Conservation (phyloP, 352 stramenopile genomes). For the Aphanomyces invadans region DNA sequence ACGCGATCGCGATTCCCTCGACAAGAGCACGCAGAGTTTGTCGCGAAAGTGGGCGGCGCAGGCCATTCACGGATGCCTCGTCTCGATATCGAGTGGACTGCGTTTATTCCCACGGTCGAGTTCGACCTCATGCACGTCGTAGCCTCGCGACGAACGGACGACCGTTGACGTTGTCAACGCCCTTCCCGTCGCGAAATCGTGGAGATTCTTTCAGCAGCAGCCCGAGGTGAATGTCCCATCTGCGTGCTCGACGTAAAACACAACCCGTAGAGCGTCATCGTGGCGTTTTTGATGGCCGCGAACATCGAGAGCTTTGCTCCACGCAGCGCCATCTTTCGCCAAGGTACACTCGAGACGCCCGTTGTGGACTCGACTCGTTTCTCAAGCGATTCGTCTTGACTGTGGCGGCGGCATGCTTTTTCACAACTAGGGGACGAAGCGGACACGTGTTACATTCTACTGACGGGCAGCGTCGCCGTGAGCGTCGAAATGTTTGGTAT, state of each 20-base stretch:
- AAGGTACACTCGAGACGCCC: not conserved
- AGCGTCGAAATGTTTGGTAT: constrained; percentile 17
- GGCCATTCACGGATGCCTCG: no score
- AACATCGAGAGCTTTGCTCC: not conserved
- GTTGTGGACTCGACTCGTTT: not conserved
- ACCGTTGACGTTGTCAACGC: not conserved
- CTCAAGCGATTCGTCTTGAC: not conserved
- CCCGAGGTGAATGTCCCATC: not conserved
- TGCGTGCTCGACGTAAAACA: not conserved
- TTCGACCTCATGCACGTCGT: not conserved
- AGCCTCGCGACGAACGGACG: not conserved
- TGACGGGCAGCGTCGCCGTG: constrained; percentile 15
- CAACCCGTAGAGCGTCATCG: constrained; percentile 2
- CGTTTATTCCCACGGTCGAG: no score
- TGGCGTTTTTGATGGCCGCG: constrained; percentile 8
- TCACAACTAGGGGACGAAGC: constrained; percentile 6
- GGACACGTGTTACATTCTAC: constrained; percentile 15
- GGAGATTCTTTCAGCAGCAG: constrained; percentile 16
- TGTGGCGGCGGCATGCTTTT: not conserved
- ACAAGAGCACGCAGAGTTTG: no score
- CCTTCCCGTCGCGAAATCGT: constrained; percentile 4
- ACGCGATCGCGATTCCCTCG: no score
- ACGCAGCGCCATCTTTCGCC: constrained; percentile 14
- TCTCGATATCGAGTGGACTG: no score
- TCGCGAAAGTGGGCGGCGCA: no score